phyloP scores from a whole-genome alignment of 805 yeast species.

The Dipodascus albidus region DNA sequence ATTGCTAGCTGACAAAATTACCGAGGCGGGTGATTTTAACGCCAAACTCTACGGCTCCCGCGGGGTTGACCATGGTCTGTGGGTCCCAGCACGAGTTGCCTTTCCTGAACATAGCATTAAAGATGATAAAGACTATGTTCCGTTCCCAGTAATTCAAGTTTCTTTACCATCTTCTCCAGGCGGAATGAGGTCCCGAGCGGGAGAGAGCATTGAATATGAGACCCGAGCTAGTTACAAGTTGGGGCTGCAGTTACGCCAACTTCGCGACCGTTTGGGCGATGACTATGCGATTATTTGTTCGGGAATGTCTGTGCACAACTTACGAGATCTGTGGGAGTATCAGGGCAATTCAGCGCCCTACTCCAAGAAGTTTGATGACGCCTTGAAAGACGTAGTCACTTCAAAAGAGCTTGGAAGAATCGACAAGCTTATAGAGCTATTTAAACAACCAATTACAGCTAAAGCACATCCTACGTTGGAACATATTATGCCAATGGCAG shows the following conservation, averaged over 20 bases:
- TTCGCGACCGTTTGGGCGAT: slow-evolving; percentile 31
- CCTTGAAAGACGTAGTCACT: slow-evolving; percentile 32
- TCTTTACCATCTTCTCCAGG: slow-evolving; percentile 20
- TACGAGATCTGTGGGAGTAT: slow-evolving; percentile 35
- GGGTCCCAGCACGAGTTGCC: slow-evolving; percentile 72
- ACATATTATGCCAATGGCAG: slow-evolving; percentile 59
- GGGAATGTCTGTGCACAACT: slow-evolving; percentile 75
- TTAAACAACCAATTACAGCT: slow-evolving; percentile 23
- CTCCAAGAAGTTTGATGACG: slow-evolving; percentile 38
- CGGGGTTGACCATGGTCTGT: slow-evolving; percentile 74
- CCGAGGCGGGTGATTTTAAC: slow-evolving; percentile 30
- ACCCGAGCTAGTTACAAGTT: slow-evolving; percentile 35
- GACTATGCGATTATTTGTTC: slow-evolving; percentile 49
- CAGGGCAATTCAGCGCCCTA: slow-evolving; percentile 32
- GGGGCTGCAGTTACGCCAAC: slow-evolving; percentile 42
- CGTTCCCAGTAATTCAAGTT: slow-evolving; percentile 33
- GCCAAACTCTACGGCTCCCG: slow-evolving; percentile 32
- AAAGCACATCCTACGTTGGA: slow-evolving; percentile 69
- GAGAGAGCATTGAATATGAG: slow-evolving; percentile 21
- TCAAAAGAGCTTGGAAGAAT: slow-evolving; percentile 24
- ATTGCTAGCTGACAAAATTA: slow-evolving; percentile 33
- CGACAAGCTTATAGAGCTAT: slow-evolving; percentile 28
- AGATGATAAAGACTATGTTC: slow-evolving; percentile 18
- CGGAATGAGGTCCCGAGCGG: neutral
- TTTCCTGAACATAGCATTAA: slow-evolving; percentile 33